Base-by-base conservation (phyloP, 495 filamentous ascomycete species). In the Xylaria grammica region DNA sequence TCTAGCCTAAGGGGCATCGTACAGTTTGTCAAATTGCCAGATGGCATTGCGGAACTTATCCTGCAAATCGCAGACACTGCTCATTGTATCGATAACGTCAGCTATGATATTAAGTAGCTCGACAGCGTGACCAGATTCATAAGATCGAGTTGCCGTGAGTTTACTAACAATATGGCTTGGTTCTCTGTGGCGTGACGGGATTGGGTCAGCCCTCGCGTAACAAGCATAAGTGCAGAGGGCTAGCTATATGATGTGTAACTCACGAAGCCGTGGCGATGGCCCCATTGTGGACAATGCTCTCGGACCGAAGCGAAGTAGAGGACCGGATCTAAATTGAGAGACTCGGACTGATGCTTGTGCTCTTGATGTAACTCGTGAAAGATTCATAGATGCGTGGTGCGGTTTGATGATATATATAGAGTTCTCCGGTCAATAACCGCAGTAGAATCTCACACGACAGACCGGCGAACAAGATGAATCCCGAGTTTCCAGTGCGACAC, bases 51-150 rank as follows among this genome's bases (percentile, higher is more conserved):
- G 85, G 81, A 99, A 99, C 74, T 91, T 94, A 66, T 97, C 94
- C 83, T 99, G 95, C 67, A 97, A 84, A 70, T 99, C 95, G 81
- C 95, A 99, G 70, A 99, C 85, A 68, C 94, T 98, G 69, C 34
- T 38, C 10, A 4, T 4, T 30, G 19, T 30, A 9, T 9, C 2
- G 11, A 38, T 22, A 11, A 19, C n/a, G 36, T 62, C 49, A 62
- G 60, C 27, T 20, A 8, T 20, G 10, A 15, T 44, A n/a, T 2
- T 30, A n/a, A n/a, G n/a, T n/a, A n/a, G n/a, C n/a, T n/a, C n/a
- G n/a, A n/a, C n/a, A n/a, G n/a, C n/a, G n/a, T n/a, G n/a, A n/a
- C n/a, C n/a, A n/a, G n/a, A n/a, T n/a, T n/a, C n/a, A n/a, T n/a
- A n/a, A n/a, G n/a, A n/a, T n/a, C n/a, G n/a, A n/a, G n/a, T n/a